A percentile compares a stretch with the other conserved stretches of the same genome.
phyloP scores from a whole-genome alignment of 177 flowering plant species.

The Vitis hybrid region DNA sequence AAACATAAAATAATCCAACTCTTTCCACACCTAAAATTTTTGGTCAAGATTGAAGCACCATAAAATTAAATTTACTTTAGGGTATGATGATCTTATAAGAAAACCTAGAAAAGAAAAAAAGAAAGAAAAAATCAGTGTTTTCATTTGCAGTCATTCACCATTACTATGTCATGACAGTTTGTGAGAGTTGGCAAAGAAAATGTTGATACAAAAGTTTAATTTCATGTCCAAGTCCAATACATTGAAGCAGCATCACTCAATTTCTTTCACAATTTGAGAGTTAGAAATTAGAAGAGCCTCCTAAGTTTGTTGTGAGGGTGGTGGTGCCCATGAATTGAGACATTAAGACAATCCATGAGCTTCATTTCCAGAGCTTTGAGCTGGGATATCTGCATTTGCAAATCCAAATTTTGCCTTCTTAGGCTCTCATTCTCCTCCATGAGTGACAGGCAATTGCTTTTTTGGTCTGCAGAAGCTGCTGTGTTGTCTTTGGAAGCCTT shows the following conservation, averaged over 20 bases:
- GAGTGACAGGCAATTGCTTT: too few species aligned
- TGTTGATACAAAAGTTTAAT: background rate
- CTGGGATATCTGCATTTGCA: slow-evolving; percentile 52
- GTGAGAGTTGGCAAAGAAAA: too few species aligned
- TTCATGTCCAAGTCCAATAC: background rate
- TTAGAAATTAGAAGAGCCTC: slow-evolving; percentile 14
- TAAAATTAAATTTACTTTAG: too few species aligned
- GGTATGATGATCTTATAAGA: too few species aligned
- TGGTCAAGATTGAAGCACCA: too few species aligned
- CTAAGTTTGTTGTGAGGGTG: slow-evolving; percentile 20
- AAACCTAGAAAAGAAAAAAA: too few species aligned
- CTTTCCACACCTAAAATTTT: too few species aligned
- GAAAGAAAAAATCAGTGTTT: too few species aligned
- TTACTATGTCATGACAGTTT: too few species aligned
- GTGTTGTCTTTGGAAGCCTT: slow-evolving; percentile 28
- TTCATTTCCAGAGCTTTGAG: slow-evolving; percentile 52
- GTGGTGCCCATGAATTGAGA: slow-evolving; percentile 26
- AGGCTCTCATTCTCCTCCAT: slow-evolving; percentile 58
- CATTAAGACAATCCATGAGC: slow-evolving; percentile 40
- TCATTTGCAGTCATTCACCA: too few species aligned
- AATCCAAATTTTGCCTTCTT: slow-evolving; percentile 41
- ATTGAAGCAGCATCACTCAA: background rate
- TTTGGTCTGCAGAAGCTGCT: background rate
- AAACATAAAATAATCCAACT: too few species aligned
- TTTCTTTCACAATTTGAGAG: too few species aligned